Percentiles rank a stretch among this genome's conserved stretches.
phyloP scores from a whole-genome alignment of 352 stramenopile species.

The Globisporangium paddicum region DNA sequence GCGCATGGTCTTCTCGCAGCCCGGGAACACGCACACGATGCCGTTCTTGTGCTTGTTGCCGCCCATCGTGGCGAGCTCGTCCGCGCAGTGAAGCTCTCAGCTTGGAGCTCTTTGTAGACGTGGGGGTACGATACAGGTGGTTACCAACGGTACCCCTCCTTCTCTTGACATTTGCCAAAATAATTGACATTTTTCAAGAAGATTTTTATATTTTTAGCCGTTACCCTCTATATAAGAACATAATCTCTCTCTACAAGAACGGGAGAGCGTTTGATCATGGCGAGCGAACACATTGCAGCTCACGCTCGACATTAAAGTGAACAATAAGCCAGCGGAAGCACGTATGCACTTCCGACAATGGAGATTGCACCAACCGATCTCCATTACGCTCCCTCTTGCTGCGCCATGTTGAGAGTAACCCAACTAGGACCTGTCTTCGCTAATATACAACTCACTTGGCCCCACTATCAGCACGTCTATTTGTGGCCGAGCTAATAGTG shows the following conservation, averaged over 20 bases:
- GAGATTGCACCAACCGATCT: too few relatives aligned
- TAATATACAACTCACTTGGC: too few relatives aligned
- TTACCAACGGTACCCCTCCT: background rate
- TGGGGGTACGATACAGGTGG: background rate
- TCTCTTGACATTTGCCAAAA: background rate
- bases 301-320: background rate
- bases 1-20: conserved; percentile 81
- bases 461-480: too few relatives aligned
- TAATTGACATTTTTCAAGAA: too few relatives aligned
- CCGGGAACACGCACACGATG: conserved; percentile 78
- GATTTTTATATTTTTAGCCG: too few relatives aligned
- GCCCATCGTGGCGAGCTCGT: conserved; percentile 32
- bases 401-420: background rate
- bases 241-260: background rate
- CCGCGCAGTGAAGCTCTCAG: too few relatives aligned
- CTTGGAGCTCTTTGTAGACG: background rate
- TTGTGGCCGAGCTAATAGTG: too few relatives aligned
- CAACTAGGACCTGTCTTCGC: too few relatives aligned
- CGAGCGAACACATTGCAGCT: background rate
- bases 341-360: too few relatives aligned
- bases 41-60: conserved; percentile 89
- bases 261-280: background rate
- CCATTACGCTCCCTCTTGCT: background rate
- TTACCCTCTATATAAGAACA: background rate
- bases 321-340: too few relatives aligned